A percentile compares a stretch with the other conserved stretches of the same genome.
Conservation (phyloP, 1,284 basidiomycete species). For the Heterobasidion parviporum region DNA sequence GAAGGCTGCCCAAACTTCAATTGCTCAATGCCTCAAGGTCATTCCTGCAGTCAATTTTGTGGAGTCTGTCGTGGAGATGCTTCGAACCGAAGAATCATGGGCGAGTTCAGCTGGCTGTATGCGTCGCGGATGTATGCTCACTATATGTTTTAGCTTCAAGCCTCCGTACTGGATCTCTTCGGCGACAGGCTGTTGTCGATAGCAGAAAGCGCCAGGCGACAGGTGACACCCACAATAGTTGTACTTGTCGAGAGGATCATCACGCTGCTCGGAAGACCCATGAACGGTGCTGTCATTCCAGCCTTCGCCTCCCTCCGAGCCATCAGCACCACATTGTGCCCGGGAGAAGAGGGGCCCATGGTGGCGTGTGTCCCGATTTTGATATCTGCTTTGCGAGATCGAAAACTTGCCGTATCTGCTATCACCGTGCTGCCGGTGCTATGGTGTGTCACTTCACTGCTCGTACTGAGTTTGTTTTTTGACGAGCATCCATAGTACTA, state of each 20-base stretch:
- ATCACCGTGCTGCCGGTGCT: constrained; percentile 52
- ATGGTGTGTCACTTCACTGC: constrained; percentile 33
- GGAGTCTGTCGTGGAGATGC: constrained; percentile 39
- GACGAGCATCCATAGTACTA: constrained; percentile 36
- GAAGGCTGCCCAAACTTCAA: constrained; percentile 36
- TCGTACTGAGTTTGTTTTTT: neutral
- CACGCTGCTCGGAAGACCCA: constrained; percentile 35
- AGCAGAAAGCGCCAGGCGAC: constrained; percentile 46
- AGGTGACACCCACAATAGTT: constrained; percentile 38
- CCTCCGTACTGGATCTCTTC: constrained; percentile 59
- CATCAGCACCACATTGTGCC: constrained; percentile 46
- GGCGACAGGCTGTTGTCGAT: constrained; percentile 59
- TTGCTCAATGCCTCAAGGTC: constrained; percentile 43
- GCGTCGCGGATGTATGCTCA: neutral
- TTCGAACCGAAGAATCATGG: constrained; percentile 32
- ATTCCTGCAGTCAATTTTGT: constrained; percentile 67
- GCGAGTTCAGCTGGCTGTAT: constrained; percentile 17
- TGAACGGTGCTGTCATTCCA: constrained; percentile 29
- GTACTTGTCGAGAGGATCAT: constrained; percentile 46
- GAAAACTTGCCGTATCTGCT: constrained; percentile 30
- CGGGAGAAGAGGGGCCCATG: constrained; percentile 62
- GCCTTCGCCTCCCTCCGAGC: constrained; percentile 54
- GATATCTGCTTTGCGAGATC: constrained; percentile 37
- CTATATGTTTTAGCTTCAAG: constrained; percentile 38
- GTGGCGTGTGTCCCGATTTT: constrained; percentile 51